Base-by-base conservation (phyloP, 371 early-diverging fungal species). In the Haplosporangium sp. region DNA sequence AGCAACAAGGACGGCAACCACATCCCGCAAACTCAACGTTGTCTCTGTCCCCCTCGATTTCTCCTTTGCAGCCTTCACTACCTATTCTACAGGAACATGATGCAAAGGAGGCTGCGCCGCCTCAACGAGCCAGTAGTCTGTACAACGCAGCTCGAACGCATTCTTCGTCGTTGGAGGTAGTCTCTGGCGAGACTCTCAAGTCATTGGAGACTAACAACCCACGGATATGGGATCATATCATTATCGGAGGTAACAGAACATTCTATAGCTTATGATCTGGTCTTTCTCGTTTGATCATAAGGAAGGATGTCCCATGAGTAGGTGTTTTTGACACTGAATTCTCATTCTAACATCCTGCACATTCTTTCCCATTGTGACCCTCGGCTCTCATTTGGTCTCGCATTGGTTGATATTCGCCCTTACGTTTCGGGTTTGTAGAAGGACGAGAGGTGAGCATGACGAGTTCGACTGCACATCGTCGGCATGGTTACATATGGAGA, bases 201-300 rank as follows among this genome's bases (percentile, higher is more conserved):
- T 46, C 38, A 6, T 20, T 62, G 36, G 40, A 41, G 37, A 52
- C 62, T 6, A 48, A 56, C 40, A 67, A 72, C 29, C 54, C 37
- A 50, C 73, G 72, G 72, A 77, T 67, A 64, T 77, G 79, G 79
- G 68, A 77, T 50, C 65, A 68, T 67, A 42, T 77, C 23, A 51
- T 77, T 20, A 59, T 77, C 38, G 79, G 79, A 72, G 72, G 79
- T 77, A 50, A 52, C 55, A 59, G 2, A 55, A 38, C n/a, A 40
- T 57, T n/a, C 37, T 0, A 21, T 14, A 13, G 10, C 50, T 56
- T 16, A 36, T 43, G 20, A 38, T n/a, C 45, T 38, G 38, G 21
- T 40, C 6, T 42, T 47, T 41, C 16, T 59, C 18, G 55, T 13
- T 36, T 59, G 45, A 10, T 47, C 14, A 16, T n/a, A 20, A 47